Percentiles rank a stretch among this genome's conserved stretches.
phyloP scores from a whole-genome alignment of 768 basidiomycete genomes.

The Lentinula edodes region DNA sequence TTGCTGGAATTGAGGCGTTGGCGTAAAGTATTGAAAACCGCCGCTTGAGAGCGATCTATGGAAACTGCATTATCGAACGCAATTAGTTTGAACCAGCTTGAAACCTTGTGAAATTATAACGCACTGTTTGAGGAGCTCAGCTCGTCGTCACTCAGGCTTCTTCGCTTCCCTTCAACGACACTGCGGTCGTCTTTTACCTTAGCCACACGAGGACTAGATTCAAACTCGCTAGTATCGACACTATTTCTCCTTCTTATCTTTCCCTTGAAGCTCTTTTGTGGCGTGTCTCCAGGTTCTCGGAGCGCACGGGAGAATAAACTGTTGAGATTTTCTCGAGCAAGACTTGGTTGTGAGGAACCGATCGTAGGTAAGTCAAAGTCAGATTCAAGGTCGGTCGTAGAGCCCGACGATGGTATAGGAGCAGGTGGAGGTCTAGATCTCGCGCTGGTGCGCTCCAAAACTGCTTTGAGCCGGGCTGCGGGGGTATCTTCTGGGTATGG shows the following conservation, averaged over 20 bases:
- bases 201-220: slow-evolving; percentile 40
- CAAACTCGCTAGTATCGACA: slow-evolving; percentile 55
- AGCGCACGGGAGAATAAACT: slow-evolving; percentile 63
- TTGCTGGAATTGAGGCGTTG: slow-evolving; percentile 25
- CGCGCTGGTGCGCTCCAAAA: slow-evolving; percentile 44
- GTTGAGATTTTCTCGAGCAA: slow-evolving; percentile 54
- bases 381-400: slow-evolving; percentile 41
- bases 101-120: slow-evolving; percentile 16
- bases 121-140: slow-evolving; percentile 46
- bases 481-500: slow-evolving; percentile 35
- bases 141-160: slow-evolving; percentile 68
- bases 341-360: slow-evolving; percentile 30
- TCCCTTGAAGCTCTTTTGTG: slow-evolving; percentile 36
- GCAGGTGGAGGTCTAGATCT: slow-evolving; percentile 21
- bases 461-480: slow-evolving; percentile 58
- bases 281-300: slow-evolving; percentile 60
- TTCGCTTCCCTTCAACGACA: slow-evolving; percentile 44
- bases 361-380: slow-evolving; percentile 49
- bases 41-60: slow-evolving; percentile 20
- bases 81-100: neutral
- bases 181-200: slow-evolving; percentile 33
- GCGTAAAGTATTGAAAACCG: slow-evolving; percentile 36
- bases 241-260: slow-evolving; percentile 46
- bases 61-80: neutral
- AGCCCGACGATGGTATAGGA: slow-evolving; percentile 26